phyloP scores from a whole-genome alignment of 345 rosid species.

The Aquilaria malaccensis region DNA sequence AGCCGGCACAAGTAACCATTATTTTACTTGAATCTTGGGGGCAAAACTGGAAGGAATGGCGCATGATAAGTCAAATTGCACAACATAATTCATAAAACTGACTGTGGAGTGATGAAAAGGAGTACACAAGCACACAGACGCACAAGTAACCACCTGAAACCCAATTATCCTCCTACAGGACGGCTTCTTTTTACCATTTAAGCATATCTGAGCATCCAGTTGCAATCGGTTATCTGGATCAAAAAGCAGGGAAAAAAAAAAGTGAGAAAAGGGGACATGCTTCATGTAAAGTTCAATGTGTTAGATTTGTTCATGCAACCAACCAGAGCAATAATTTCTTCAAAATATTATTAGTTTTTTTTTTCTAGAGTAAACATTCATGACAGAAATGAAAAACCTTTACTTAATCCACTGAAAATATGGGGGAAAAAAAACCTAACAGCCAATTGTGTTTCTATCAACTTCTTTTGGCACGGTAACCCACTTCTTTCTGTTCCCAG shows the following conservation, averaged over 20 bases:
- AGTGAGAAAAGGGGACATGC: background rate
- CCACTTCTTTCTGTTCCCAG: no score
- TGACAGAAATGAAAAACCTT: no score
- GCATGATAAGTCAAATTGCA: slow-evolving; percentile 6
- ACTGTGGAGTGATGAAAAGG: background rate
- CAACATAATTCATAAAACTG: background rate
- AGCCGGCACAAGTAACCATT: slow-evolving; percentile 84
- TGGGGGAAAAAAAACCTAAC: no score
- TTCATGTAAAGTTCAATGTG: no score
- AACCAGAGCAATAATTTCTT: no score
- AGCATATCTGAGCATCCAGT: slow-evolving; percentile 57
- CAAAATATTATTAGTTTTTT: no score
- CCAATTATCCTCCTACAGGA: slow-evolving; percentile 67
- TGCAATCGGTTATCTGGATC: slow-evolving; percentile 63
- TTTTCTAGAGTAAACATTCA: no score
- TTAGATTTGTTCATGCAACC: no score
- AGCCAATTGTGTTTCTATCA: no score
- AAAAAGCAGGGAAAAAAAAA: slow-evolving; percentile 13
- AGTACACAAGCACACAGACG: slow-evolving; percentile 2
- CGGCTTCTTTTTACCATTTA: slow-evolving; percentile 65
- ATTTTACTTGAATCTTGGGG: slow-evolving; percentile 63
- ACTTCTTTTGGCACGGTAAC: no score
- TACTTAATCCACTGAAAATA: no score
- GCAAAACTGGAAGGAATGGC: slow-evolving; percentile 40
- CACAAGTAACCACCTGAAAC: slow-evolving; percentile 49